Evolutionary conservation across 2,329 filamentous ascomycete species (phyloP), one percentile per base, ranked within the genome.

Genomic region (Penicillium sumatraense): DNA sequence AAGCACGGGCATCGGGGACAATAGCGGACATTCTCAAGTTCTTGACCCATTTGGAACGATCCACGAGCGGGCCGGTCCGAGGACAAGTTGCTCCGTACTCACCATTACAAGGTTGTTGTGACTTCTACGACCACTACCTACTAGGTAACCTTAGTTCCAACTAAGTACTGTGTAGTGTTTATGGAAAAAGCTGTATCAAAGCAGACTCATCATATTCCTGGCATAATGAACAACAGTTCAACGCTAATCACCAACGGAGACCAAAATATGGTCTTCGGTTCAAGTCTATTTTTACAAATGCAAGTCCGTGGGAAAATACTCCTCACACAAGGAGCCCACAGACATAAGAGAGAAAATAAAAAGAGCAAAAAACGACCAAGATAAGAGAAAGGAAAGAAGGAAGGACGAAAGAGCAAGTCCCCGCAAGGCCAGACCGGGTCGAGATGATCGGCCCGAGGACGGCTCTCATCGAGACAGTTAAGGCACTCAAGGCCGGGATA

Each of bases 211-310:
- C 59, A 70, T 70, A 71, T 71, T 70, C 63, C 65, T 66, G 60
- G 56, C 64, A 67, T 68, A 67, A 71, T 62, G 60, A 62, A 68
- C 65, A 68, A 61, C 61, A 59, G 62, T 60, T 62, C 56, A 66
- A 66, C 68, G 70, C 69, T 71, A 72, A 71, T 71, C 67, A 65
- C 68, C 67, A 70, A 68, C 66, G 61, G 54, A 59, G 61, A 67
- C 67, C 62, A 56, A 62, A 62, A 55, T 51, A 29, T 27, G 62
- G 67, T 56, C 63, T 58, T 56, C 57, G 54, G 50, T 60, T 64
- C 62, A 70, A 70, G 64, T 72, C 69, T 72, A 72, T 71, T 72
- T 72, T 72, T 72, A 72, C 70, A 66, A 56, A 70, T 72, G 68
- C 68, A 69, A 53, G 49, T 48, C 51, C 51, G 35, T 50, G 31